These are phyloP conservation scores for Vigna mungo DNA, from an alignment of 306 rosid genomes.

Conservation along the genomic window DNA sequence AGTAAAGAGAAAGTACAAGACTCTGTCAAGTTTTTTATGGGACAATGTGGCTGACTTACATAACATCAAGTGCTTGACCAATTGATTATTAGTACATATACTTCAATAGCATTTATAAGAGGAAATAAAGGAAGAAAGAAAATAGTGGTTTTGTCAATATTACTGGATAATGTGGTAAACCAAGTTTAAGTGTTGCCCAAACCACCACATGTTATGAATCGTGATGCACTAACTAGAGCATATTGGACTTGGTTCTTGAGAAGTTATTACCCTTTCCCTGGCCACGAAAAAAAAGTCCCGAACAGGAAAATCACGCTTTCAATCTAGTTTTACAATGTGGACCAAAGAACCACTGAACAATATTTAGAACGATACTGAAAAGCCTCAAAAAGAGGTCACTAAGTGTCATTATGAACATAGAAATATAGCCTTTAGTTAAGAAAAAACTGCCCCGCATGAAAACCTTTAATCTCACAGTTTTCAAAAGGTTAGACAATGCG, in stretches of 20 bases:
- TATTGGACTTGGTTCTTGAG: slow-evolving; percentile 5
- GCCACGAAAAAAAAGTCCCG: slow-evolving; percentile 26
- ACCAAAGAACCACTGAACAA: slow-evolving; percentile 19
- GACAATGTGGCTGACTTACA: not conserved
- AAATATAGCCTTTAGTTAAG: not conserved
- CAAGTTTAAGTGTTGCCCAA: slow-evolving; percentile 34
- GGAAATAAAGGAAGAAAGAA: slow-evolving; percentile 4
- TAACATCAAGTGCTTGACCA: slow-evolving; percentile 14
- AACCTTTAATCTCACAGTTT: not conserved
- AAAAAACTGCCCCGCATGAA: not conserved
- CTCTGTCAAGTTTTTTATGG: not conserved
- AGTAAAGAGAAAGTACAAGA: not conserved
- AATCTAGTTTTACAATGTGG: slow-evolving; percentile 7
- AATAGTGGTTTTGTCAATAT: not conserved
- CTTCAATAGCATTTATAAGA: slow-evolving; percentile 19
- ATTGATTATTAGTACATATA: slow-evolving; percentile 14
- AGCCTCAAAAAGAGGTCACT: slow-evolving; percentile 33
- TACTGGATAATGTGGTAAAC: not conserved
- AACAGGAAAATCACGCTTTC: slow-evolving; percentile 25
- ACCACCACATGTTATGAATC: slow-evolving; percentile 17
- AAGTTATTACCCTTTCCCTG: slow-evolving; percentile 7
- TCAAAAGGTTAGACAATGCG: slow-evolving; percentile 16
- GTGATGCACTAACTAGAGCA: slow-evolving; percentile 15
- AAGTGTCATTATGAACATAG: slow-evolving; percentile 21
- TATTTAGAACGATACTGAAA: slow-evolving; percentile 26